phyloP scores from a whole-genome alignment of 306 rosid species.

The Quercus glauca region DNA sequence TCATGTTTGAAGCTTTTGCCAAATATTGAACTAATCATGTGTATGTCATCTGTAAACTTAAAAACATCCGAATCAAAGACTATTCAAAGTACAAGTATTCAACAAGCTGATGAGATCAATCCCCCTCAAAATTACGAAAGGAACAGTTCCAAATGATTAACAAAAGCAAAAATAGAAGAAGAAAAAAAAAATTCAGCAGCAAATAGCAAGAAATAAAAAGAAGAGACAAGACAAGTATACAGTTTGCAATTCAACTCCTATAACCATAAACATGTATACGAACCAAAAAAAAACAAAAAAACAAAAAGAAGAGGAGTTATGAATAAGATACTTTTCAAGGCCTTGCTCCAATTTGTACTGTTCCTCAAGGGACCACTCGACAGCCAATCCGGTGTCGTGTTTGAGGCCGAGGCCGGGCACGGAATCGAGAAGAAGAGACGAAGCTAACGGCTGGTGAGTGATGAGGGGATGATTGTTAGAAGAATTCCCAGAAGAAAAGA shows the following conservation, averaged over 20 bases:
- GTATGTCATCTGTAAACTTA: not conserved
- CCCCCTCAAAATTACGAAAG: not conserved
- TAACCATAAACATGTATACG: not conserved
- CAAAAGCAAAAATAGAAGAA: not conserved
- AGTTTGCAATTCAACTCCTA: too few relatives aligned
- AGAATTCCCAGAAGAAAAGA: constrained; percentile 70
- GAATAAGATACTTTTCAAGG: constrained; percentile 58
- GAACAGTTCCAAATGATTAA: not conserved
- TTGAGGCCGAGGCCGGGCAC: constrained; percentile 67
- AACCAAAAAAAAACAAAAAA: not conserved
- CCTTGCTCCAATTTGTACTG: constrained; percentile 85
- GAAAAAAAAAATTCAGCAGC: too few relatives aligned
- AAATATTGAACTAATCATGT: not conserved
- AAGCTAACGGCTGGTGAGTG: constrained; percentile 55
- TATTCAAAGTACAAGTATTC: not conserved
- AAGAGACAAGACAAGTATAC: constrained; percentile 5
- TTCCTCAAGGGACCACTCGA: constrained; percentile 95
- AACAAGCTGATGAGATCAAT: not conserved
- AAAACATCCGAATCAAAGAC: not conserved
- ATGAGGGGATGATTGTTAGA: constrained; percentile 54
- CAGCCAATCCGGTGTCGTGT: constrained; percentile 89
- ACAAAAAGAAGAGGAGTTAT: not conserved
- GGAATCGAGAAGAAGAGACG: constrained; percentile 77
- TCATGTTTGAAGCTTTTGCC: not conserved
- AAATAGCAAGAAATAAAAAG: not conserved